phyloP scores from a whole-genome alignment of 108 stramenopile genomes.

The Cyclotella cryptica region DNA sequence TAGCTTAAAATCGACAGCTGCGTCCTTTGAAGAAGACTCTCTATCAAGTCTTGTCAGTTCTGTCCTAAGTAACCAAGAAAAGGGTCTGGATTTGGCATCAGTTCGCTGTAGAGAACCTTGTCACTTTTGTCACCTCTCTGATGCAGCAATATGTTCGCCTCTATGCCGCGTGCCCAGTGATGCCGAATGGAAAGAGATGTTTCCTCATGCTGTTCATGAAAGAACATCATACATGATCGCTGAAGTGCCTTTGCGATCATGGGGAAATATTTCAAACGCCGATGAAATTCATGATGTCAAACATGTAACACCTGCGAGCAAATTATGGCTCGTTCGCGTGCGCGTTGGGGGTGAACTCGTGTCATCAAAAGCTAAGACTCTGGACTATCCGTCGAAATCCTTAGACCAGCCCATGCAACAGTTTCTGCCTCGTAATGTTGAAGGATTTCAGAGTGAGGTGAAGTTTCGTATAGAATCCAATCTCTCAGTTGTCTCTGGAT shows the following conservation, averaged over 20 bases:
- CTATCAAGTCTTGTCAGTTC: conserved; percentile 72
- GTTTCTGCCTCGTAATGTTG: conserved; percentile 71
- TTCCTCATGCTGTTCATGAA: conserved; percentile 57
- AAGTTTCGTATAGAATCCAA: conserved; percentile 59
- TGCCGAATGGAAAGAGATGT: conserved; percentile 79
- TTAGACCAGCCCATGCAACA: conserved; percentile 73
- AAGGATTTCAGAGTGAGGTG: conserved; percentile 77
- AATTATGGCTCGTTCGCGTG: conserved; percentile 62
- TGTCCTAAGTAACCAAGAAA: conserved; percentile 55
- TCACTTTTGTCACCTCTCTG: conserved; percentile 81
- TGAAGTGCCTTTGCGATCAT: conserved; percentile 26
- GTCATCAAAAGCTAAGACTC: conserved; percentile 46
- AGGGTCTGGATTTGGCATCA: conserved; percentile 59
- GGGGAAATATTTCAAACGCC: background rate
- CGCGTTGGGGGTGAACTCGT: conserved; percentile 79
- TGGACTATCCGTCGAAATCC: conserved; percentile 42
- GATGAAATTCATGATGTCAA: conserved; percentile 1
- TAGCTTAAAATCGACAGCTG: conserved; percentile 68
- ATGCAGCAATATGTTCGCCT: conserved; percentile 75
- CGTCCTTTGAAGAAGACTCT: conserved; percentile 82
- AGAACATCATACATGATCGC: conserved; percentile 70
- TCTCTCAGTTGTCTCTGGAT: conserved; percentile 79
- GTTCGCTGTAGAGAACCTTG: conserved; percentile 70
- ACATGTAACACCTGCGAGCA: conserved; percentile 19
- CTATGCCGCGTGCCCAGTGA: conserved; percentile 80